A percentile compares a stretch with the other conserved stretches of the same genome.
phyloP scores from a whole-genome alignment of 176 grass and related monocot genomes.

The Typha latifolia region DNA sequence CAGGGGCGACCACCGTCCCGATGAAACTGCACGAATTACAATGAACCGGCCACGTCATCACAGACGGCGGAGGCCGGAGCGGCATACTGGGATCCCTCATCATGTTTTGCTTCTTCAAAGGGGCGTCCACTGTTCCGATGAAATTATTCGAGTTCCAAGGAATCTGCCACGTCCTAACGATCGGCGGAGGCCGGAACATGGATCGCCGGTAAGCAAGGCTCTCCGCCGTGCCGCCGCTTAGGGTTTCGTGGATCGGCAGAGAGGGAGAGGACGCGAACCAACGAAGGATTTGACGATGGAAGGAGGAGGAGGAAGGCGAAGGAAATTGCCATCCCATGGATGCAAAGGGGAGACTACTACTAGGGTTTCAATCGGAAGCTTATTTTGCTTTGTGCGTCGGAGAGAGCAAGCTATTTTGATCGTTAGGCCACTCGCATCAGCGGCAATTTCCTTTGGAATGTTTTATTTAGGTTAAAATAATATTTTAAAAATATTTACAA shows the following conservation, averaged over 20 bases:
- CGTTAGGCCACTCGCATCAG: too few species aligned
- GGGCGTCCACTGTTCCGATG: conserved; percentile 25
- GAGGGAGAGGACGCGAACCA: not conserved
- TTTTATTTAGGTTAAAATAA: too few species aligned
- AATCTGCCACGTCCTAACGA: not conserved
- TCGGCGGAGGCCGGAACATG: conserved; percentile 35
- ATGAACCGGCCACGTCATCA: not conserved
- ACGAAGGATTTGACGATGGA: not conserved
- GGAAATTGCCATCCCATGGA: not conserved
- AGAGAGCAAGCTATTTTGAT: too few species aligned
- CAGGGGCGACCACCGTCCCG: conserved; percentile 26
- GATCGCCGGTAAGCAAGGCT: conserved; percentile 40
- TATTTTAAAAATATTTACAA: too few species aligned
- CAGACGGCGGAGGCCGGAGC: conserved; percentile 23
- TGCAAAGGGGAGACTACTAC: not conserved
- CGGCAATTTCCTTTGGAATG: too few species aligned
- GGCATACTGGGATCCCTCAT: not conserved
- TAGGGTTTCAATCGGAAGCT: not conserved
- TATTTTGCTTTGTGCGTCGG: not conserved
- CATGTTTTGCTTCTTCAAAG: not conserved
- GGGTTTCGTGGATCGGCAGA: not conserved
- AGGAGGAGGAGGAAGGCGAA: not conserved
- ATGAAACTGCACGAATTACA: conserved; percentile 47
- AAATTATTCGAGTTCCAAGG: conserved; percentile 34
- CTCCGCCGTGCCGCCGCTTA: not conserved